Base-by-base conservation (phyloP, 768 basidiomycete species). In the Psilocybe cubensis region DNA sequence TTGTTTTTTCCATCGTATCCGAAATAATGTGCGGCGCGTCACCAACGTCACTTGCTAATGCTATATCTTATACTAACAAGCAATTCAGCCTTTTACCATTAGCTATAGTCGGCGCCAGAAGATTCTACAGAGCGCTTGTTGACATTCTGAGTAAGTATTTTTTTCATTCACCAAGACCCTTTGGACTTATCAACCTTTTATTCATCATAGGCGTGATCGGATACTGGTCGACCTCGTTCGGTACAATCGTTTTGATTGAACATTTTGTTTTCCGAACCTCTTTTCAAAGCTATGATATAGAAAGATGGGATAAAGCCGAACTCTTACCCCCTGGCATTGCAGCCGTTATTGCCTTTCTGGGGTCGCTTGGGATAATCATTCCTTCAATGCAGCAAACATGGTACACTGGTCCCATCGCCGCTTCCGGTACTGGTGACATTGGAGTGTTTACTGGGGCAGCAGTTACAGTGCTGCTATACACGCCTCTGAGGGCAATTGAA, bases 371-470 rank as follows among this genome's bases (percentile, higher is more conserved):
- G 6, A 74, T 90, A 20, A 72, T 86, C 21, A 73, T 91, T 4
- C 84, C 87, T 4, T 83, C 76, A 48, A 92, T 92, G 84, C 74
- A 81, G 56, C 89, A 93, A 64, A 81, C 76, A 11, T 91, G 85
- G 83, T 92, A 83, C 65, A 70, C 73, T 3, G 91, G 91, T 0
- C 89, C 89, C 0, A 84, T 92, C 18, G 89, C 88, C 3, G 62
- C 66, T 29, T 72, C 65, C 7, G 75, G 74, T 7, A 77, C 86
- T 10, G 91, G 91, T 2, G 91, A 92, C 68, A 84, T 92, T 51
- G 91, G 88, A 2, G 81, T 92, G 35, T 77, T 88, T 57, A 70
- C 85, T 14, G 87, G 87, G 0, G 83, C 87, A 51, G 67, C 71
- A 4, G 70, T 79, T 7, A 78, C 82, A 0, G 73, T 68, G 11